Conservation (phyloP, 2,329 filamentous ascomycete genomes). For the Colletotrichum tropicale region DNA sequence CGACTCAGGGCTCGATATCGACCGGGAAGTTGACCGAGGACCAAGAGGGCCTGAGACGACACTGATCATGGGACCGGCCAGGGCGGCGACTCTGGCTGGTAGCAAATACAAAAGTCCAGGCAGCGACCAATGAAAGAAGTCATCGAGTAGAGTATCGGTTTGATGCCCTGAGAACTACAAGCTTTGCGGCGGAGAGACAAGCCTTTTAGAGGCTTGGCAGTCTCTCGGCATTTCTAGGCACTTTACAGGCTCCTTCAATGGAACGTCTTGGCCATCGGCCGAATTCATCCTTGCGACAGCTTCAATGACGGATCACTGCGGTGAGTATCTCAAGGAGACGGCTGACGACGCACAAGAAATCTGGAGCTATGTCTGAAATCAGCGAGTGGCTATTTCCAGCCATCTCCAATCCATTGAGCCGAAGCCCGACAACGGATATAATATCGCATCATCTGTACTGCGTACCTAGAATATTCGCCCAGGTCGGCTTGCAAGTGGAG, state of each 20-base stretch:
- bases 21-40: not conserved
- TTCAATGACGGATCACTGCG: not conserved
- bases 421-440: not conserved
- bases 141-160: not conserved
- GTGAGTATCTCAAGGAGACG: not conserved
- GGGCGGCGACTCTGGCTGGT: not conserved
- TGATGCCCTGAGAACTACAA: not conserved
- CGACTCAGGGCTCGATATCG: not conserved
- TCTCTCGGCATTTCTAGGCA: constrained; percentile 13
- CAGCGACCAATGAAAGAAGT: not conserved
- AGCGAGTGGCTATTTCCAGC: not conserved
- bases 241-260: not conserved
- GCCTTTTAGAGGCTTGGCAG: constrained; percentile 8
- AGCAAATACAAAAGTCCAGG: not conserved
- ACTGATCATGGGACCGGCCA: not conserved
- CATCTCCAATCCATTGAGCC: not conserved
- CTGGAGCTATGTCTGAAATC: not conserved
- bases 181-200: constrained; percentile 8
- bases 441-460: not conserved
- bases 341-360: not conserved
- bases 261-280: not conserved
- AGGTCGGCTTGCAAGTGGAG: not conserved
- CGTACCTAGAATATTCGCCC: not conserved
- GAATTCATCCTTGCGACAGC: not conserved
- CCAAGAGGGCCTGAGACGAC: not conserved